Conservation (phyloP, 1,284 basidiomycete species). For the Malassezia globosa region DNA sequence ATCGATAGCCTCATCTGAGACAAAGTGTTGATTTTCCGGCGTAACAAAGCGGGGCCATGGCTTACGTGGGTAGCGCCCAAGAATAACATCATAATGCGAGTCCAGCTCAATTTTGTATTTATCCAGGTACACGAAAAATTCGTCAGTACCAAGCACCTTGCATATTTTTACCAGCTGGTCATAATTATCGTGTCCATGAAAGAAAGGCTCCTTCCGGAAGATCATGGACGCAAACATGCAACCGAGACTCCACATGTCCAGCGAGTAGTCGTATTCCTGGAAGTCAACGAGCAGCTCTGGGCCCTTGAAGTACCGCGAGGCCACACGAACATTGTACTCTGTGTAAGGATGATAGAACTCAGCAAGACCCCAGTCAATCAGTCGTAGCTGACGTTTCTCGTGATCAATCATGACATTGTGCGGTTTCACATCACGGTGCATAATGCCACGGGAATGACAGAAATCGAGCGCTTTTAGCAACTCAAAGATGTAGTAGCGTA, state of each 20-base stretch:
- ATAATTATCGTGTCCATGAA: conserved; percentile 98
- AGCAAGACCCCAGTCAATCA: conserved; percentile 98
- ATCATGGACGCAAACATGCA: conserved; percentile 83
- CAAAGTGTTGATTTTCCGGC: conserved; percentile 81
- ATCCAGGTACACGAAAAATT: conserved; percentile 60
- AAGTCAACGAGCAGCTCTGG: conserved; percentile 95
- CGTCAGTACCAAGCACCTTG: conserved; percentile 92
- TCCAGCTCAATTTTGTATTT: conserved; percentile 58
- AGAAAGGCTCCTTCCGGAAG: conserved; percentile 98
- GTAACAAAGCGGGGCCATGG: conserved; percentile 56
- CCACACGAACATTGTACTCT: conserved; percentile 95
- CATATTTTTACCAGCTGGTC: conserved; percentile 97
- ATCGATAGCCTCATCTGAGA: conserved; percentile 66
- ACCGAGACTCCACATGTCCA: conserved; percentile 94
- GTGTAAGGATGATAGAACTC: conserved; percentile 98
- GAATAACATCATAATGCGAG: conserved; percentile 46
- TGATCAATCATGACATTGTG: conserved; percentile 99
- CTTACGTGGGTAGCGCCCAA: conserved; percentile 64
- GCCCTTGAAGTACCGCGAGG: conserved; percentile 94
- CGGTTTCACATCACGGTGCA: conserved; percentile 98
- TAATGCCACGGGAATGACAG: conserved; percentile 95
- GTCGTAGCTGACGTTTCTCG: conserved; percentile 79
- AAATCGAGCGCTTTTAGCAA: conserved; percentile 94
- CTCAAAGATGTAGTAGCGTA: conserved; percentile 92
- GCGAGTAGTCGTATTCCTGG: conserved; percentile 82